phyloP scores from a whole-genome alignment of 1,139 yeast species.

The Yamadazyma mexicana region DNA sequence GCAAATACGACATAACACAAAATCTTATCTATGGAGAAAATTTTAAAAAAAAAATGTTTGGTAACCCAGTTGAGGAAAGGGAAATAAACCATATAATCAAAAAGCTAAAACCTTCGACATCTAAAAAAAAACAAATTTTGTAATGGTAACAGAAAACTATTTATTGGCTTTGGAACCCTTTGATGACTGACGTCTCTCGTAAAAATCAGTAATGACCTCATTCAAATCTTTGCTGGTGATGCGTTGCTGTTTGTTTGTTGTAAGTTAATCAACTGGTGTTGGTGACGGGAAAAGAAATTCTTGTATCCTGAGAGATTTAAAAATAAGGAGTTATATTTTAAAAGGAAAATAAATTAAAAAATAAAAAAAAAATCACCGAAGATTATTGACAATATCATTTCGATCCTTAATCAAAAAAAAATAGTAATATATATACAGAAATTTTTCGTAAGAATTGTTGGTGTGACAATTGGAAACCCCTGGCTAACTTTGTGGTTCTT shows the following conservation, averaged over 20 bases:
- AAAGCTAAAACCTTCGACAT: too few relatives aligned
- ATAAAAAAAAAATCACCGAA: too few relatives aligned
- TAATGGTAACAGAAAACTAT: neutral
- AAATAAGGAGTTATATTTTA: constrained; percentile 1
- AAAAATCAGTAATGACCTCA: too few relatives aligned
- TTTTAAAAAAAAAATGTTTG: constrained; percentile 6
- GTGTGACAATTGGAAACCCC: neutral
- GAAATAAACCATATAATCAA: too few relatives aligned
- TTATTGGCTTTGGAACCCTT: too few relatives aligned
- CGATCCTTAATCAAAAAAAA: constrained; percentile 1
- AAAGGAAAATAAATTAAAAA: neutral
- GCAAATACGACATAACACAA: constrained; percentile 10
- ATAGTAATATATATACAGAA: neutral
- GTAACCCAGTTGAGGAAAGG: too few relatives aligned
- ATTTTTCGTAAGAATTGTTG: neutral
- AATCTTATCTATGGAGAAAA: constrained; percentile 13
- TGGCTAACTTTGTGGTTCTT: neutral
- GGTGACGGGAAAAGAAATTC: neutral
- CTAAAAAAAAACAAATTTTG: too few relatives aligned
- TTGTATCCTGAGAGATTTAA: neutral
- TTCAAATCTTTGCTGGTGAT: too few relatives aligned
- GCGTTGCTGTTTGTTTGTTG: too few relatives aligned
- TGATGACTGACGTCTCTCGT: neutral
- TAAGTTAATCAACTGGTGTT: too few relatives aligned
- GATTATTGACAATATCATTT: neutral